Base-by-base conservation (phyloP, 2,329 filamentous ascomycete genomes). In the Xylariaceae sp. region DNA sequence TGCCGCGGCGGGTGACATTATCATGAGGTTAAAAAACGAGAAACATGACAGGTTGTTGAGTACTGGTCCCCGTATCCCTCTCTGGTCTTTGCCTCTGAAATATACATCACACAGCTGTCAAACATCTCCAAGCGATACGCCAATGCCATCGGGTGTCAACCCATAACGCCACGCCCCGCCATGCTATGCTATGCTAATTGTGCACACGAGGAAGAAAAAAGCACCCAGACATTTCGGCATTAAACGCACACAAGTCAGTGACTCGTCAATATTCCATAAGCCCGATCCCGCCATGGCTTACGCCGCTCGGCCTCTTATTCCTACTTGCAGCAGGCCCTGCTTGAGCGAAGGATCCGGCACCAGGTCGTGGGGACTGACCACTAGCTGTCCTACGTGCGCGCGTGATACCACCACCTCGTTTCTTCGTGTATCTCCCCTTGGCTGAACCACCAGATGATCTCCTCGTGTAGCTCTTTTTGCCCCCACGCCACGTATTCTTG, bases 231-330 rank as follows among this genome's bases (percentile, higher is more conserved):
- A 17, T 32, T 7, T n/a, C 7, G 6, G 22, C 22, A 26, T 26
- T 11, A 26, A 26, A 26, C 22, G 22, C 22, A 26, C 22, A 6
- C 22, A 11, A 11, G 22, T 11, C 22, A 26, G 11, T 26, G 30
- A 32, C 15, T 17, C 13, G 15, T 51, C 43, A 59, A 48, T 60
- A 42, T n/a, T 57, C 53, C 57, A 60, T 60, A 9, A 60, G 52
- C 9, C 53, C 53, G n/a, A 60, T 60, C 6, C 56, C 56, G 29
- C 49, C 49, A 19, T 46, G 46, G 2, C 53, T 51, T n/a, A 44
- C 54, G 16, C 54, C 48, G n/a, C 41, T 42, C 4, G 52, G 26
- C 37, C 39, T 50, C 17, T 38, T 37, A 24, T 34, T 32, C 18
- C 41, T 49, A 8, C 49, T 38, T 16, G 41, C 41, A 4, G 40